Evolutionary conservation across 106 monocot genomes (phyloP).

Genomic region (Acorus gramineus): DNA sequence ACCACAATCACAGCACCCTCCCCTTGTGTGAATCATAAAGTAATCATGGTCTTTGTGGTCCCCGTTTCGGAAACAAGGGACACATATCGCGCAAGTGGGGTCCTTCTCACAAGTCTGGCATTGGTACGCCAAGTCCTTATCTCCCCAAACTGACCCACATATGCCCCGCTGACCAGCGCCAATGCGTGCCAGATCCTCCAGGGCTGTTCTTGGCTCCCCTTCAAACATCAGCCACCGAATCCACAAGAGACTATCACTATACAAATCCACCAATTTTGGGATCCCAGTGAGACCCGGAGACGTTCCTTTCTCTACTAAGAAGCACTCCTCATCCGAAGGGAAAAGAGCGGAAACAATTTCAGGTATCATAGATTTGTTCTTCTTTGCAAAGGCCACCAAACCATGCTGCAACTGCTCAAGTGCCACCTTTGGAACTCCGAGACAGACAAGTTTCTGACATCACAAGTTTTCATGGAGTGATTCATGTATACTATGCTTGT

Average conservation of each 20-base stretch:
- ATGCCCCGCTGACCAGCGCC: slow-evolving; percentile 57
- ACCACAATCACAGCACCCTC: slow-evolving; percentile 98
- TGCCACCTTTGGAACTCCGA: slow-evolving; percentile 40
- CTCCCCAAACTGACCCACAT: slow-evolving; percentile 83
- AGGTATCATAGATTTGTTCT: slow-evolving; percentile 22
- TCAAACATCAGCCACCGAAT: slow-evolving; percentile 94
- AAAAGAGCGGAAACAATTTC: slow-evolving; percentile 37
- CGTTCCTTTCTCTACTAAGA: neutral
- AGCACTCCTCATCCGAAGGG: slow-evolving; percentile 20
- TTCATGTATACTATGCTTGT: too few species aligned
- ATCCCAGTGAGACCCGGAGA: slow-evolving; percentile 7
- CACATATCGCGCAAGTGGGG: slow-evolving; percentile 90
- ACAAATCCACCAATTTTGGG: slow-evolving; percentile 22
- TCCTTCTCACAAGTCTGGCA: slow-evolving; percentile 89
- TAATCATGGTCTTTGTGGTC: slow-evolving; percentile 91
- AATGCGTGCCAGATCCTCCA: slow-evolving; percentile 34
- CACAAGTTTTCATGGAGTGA: too few species aligned
- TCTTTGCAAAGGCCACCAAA: slow-evolving; percentile 30
- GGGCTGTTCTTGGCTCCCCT: slow-evolving; percentile 33
- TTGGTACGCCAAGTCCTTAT: slow-evolving; percentile 75
- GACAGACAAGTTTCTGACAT: slow-evolving; percentile 43
- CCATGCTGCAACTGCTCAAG: slow-evolving; percentile 29
- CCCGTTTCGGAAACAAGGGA: slow-evolving; percentile 89
- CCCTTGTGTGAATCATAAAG: slow-evolving; percentile 77
- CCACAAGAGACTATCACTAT: slow-evolving; percentile 51